Base-by-base conservation (phyloP, 106 monocot species). In the Ottelia alismoides region DNA sequence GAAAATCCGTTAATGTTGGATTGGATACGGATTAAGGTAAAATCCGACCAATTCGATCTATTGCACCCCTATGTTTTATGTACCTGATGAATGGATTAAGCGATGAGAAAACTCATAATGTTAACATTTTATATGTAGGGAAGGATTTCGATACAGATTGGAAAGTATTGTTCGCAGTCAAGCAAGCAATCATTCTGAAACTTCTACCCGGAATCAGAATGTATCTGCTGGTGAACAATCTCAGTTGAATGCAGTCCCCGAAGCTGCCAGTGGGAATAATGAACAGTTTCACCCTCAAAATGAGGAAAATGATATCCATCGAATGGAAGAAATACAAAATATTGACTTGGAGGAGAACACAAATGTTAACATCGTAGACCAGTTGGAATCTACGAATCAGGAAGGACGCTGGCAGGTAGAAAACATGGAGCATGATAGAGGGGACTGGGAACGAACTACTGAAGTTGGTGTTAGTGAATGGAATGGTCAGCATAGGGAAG, bases 61-160 rank as follows among this genome's bases (percentile, higher is more conserved):
- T n/a, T n/a, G n/a, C n/a, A n/a, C n/a, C n/a, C n/a, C n/a, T n/a
- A n/a, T n/a, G n/a, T n/a, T n/a, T n/a, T n/a, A n/a, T n/a, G n/a
- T n/a, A n/a, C n/a, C n/a, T n/a, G n/a, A n/a, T n/a, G n/a, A n/a
- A n/a, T n/a, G n/a, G n/a, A n/a, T n/a, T n/a, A n/a, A n/a, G n/a
- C n/a, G n/a, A n/a, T n/a, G n/a, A n/a, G n/a, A n/a, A n/a, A n/a
- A n/a, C n/a, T n/a, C n/a, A n/a, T n/a, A n/a, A n/a, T n/a, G n/a
- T n/a, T n/a, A n/a, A n/a, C n/a, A n/a, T n/a, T n/a, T n/a, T 23
- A 11, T 53, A 25, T 24, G 9, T 44, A 88, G 93, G 77, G 83
- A 88, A 65, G 87, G 70, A 56, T 74, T 84, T 64, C 69, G 64
- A 55, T 78, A 61, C 58, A 65, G 73, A 54, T 67, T 73, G 57